phyloP scores from a whole-genome alignment of 1,284 basidiomycete species.

The Heterobasidion parviporum region DNA sequence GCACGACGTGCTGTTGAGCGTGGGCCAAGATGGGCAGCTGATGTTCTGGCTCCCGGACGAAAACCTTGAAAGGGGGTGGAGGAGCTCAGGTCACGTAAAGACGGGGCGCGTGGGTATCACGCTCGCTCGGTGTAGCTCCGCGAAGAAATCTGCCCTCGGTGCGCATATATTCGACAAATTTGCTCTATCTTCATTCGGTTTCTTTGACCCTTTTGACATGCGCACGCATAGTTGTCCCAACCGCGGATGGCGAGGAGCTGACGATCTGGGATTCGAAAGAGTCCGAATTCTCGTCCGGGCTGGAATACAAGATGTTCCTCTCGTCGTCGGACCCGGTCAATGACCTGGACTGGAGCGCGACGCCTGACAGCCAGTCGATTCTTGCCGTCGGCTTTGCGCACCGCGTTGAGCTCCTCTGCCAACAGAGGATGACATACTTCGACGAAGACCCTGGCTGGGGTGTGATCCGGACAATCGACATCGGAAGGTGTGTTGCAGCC shows the following conservation, averaged over 20 bases:
- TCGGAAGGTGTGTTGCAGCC: constrained; percentile 45
- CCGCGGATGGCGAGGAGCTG: constrained; percentile 59
- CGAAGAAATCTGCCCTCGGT: constrained; percentile 83
- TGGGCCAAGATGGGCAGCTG: constrained; percentile 66
- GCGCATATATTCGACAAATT: constrained; percentile 7
- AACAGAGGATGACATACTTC: constrained; percentile 86
- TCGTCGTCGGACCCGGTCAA: constrained; percentile 50
- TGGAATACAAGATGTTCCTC: constrained; percentile 63
- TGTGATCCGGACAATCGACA: constrained; percentile 63
- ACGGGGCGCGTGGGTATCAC: constrained; percentile 60
- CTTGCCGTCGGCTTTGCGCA: constrained; percentile 80
- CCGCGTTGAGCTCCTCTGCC: constrained; percentile 75
- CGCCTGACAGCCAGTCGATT: constrained; percentile 81
- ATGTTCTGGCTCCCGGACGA: constrained; percentile 76
- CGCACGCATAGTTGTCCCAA: constrained; percentile 38
- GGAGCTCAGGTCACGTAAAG: constrained; percentile 64
- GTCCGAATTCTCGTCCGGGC: constrained; percentile 87
- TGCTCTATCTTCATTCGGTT: neutral
- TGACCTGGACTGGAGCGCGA: constrained; percentile 89
- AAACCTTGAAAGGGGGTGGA: constrained; percentile 39
- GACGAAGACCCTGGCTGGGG: constrained; percentile 77
- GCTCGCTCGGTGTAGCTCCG: constrained; percentile 77
- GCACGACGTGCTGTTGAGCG: constrained; percentile 73
- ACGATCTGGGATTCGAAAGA: constrained; percentile 93
- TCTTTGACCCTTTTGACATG: neutral